Evolutionary conservation across 768 basidiomycete species (phyloP), one percentile per base, ranked within the genome.

Genomic region (Tylopilus sp.): DNA sequence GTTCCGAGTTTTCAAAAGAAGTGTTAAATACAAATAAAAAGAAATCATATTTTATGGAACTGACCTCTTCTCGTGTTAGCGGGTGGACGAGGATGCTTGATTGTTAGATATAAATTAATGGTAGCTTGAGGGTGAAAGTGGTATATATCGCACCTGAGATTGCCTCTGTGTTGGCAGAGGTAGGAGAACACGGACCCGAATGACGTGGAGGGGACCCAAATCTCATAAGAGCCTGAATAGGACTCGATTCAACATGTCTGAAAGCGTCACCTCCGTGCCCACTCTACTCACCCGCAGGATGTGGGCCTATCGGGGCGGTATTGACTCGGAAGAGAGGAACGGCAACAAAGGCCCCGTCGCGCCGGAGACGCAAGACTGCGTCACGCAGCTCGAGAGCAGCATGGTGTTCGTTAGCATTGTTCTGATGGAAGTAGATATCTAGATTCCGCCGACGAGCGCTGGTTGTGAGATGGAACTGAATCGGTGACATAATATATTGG

Each of bases 391-490:
- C 75, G 3, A 88, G 73, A 1, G 87, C 87, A 21, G 79, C 82
- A 33, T 79, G 73, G 46, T 83, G 81, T 53, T 87, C 80, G 4
- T 74, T 72, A 0, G 75, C 69, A 58, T 86, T 88, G 21, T 75
- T 71, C 67, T 88, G 86, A 55, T 81, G 81, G 65, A 88, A 91
- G 69, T 91, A 89, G 42, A 91, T 89, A 61, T 91, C 86, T 89
- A 58, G 18, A 46, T 28, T 28, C 6, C 33, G 35, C 20, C 6
- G 25, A 35, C 11, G 17, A 28, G 18, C 15, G 38, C 21, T 47
- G 41, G 21, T n/a, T 39, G 38, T 50, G 17, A 49, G 52, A 39
- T 25, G 17, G 21, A 31, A 45, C 11, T 7, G 7, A 41, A n/a
- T n/a, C n/a, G 11, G 26, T 2, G 20, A 3, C 17, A 26, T 31